These are phyloP conservation scores for Sporothrix luriei DNA, from an alignment of 2,329 filamentous ascomycete genomes.

Conservation along the genomic window DNA sequence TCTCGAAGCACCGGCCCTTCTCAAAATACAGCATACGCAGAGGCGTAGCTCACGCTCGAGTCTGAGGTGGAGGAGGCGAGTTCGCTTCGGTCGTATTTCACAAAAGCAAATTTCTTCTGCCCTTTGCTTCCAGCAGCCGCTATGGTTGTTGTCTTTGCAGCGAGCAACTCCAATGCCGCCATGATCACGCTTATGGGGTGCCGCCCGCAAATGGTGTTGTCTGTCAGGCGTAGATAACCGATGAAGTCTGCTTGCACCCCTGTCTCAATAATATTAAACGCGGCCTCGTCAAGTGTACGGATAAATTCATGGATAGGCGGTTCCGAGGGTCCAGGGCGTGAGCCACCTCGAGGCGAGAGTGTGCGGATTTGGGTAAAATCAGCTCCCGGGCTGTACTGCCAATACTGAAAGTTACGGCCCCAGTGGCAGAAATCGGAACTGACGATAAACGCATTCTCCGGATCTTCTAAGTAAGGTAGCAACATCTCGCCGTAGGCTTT, in stretches of 20 bases:
- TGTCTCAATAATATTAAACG: slow-evolving; percentile 81
- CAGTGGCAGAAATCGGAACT: slow-evolving; percentile 98
- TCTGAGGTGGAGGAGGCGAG: slow-evolving; percentile 68
- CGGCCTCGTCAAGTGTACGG: slow-evolving; percentile 72
- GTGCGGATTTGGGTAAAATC: slow-evolving; percentile 47
- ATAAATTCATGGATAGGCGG: slow-evolving; percentile 82
- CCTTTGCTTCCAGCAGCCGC: background rate
- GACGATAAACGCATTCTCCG: slow-evolving; percentile 78
- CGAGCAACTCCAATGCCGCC: slow-evolving; percentile 75
- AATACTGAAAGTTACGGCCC: slow-evolving; percentile 83
- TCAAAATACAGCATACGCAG: slow-evolving; percentile 79
- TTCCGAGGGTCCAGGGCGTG: slow-evolving; percentile 44
- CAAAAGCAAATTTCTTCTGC: slow-evolving; percentile 65
- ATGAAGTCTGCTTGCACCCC: slow-evolving; percentile 73
- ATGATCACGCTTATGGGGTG: slow-evolving; percentile 94
- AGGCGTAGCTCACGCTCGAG: slow-evolving; percentile 93
- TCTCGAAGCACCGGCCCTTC: background rate
- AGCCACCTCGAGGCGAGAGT: slow-evolving; percentile 39
- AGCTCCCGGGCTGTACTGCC: slow-evolving; percentile 66
- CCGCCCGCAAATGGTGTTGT: slow-evolving; percentile 90
- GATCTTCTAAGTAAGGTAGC: slow-evolving; percentile 74
- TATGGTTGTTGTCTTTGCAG: slow-evolving; percentile 40
- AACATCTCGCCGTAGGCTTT: slow-evolving; percentile 69
- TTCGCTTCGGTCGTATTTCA: slow-evolving; percentile 84
- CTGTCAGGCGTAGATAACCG: slow-evolving; percentile 67